A percentile compares a stretch with the other conserved stretches of the same genome.
These are phyloP conservation scores for Botrytis squamosa DNA, from an alignment of 2,329 filamentous ascomycete species.

Conservation along the genomic window DNA sequence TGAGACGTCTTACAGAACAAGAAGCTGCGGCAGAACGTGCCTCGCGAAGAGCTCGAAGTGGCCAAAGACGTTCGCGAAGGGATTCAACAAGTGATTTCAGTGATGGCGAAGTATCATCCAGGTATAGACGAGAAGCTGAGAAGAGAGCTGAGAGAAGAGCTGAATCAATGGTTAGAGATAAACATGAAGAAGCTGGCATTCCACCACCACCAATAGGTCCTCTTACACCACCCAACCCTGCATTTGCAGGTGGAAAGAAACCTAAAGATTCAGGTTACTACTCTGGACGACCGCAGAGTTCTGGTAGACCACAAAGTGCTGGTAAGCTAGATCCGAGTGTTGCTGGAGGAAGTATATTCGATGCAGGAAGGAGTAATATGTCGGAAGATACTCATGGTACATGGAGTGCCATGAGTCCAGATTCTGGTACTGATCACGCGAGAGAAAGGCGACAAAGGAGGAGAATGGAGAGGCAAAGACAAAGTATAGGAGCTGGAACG, in stretches of 20 bases:
- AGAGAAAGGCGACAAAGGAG: slow-evolving; percentile 56
- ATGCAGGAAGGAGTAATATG: slow-evolving; percentile 29
- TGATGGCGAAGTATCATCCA: slow-evolving; percentile 52
- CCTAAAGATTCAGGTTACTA: slow-evolving; percentile 63
- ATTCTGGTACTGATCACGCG: slow-evolving; percentile 36
- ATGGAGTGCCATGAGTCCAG: slow-evolving; percentile 39
- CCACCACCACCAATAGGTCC: slow-evolving; percentile 41
- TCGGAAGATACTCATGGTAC: slow-evolving; percentile 38
- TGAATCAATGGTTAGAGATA: slow-evolving; percentile 40
- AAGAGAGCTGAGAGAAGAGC: slow-evolving; percentile 26
- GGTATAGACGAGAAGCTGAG: slow-evolving; percentile 56
- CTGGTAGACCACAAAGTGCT: slow-evolving; percentile 29
- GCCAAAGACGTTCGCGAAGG: slow-evolving; percentile 45
- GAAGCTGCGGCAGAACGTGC: slow-evolving; percentile 49
- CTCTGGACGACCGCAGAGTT: slow-evolving; percentile 46
- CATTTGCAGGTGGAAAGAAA: slow-evolving; percentile 53
- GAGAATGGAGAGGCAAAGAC: slow-evolving; percentile 52
- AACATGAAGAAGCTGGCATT: slow-evolving; percentile 32
- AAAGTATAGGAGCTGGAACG: slow-evolving; percentile 10
- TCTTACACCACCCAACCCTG: slow-evolving; percentile 55
- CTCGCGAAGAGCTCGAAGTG: slow-evolving; percentile 32
- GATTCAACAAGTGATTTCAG: slow-evolving; percentile 58
- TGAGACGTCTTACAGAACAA: slow-evolving; percentile 60
- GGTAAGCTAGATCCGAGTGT: slow-evolving; percentile 31
- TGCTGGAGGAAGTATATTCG: slow-evolving; percentile 18